Evolutionary conservation across 345 rosid genomes (phyloP), one percentile per base, ranked within the genome.

Genomic region (Aethionema arabicum): DNA sequence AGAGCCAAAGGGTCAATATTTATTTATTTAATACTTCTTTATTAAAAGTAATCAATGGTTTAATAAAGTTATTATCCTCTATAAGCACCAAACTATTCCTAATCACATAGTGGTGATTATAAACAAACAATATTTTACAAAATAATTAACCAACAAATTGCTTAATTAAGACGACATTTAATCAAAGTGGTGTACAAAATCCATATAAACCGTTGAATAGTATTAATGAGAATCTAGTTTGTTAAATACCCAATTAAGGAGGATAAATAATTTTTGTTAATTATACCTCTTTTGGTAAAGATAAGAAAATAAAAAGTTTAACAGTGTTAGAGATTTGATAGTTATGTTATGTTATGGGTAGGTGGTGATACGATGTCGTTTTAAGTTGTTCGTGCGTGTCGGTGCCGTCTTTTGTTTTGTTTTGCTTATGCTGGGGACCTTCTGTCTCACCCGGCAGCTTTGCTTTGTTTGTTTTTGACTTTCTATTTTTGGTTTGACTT

Each of bases 11-110:
- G 65, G 61, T 44, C 70, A 64, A 65, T 36, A 40, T 43, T 40
- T 8, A 3, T 40, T 40, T 40, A 6, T 40, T 57, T 38, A 42
- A 49, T 56, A 49, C 33, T 63, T 60, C 60, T 51, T 65, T 56
- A 52, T 7, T 8, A 21, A 58, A 71, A 71, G 70, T 65, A 59
- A 65, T 44, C 10, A 52, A 6, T 7, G 56, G 44, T 52, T 27
- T 70, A 71, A 65, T 64, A 57, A 56, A 50, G 65, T 51, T 13
- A 21, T 21, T 70, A 64, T 70, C 74, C 21, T 51, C 61, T 57
- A n/a, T 43, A 63, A 63, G 47, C 41, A 65, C 65, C 65, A 56
- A 63, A 63, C 59, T 52, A 14, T 57, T 38, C 40, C 7, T 56
- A 56, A 56, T 49, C 50, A 50, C 36, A 44, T 8, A 57, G 59